Evolutionary conservation across 2,329 filamentous ascomycete genomes (phyloP).

Genomic region (Metarhizium brunneum): DNA sequence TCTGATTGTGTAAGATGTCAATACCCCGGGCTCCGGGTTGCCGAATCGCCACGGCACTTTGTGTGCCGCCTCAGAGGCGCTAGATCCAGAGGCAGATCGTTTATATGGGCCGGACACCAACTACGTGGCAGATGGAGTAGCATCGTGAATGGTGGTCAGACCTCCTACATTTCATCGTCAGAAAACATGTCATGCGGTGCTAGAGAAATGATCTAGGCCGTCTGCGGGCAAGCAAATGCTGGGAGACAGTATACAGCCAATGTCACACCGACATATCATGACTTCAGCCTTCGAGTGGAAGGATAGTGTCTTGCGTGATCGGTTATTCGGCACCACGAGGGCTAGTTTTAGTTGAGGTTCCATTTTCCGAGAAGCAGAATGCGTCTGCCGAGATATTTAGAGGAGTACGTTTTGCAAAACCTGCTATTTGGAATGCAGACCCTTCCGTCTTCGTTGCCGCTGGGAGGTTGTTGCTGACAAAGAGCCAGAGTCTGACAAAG

Average conservation of each 20-base stretch:
- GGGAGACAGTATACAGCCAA: background rate
- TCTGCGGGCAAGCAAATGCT: background rate
- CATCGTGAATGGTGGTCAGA: background rate
- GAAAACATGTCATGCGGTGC: background rate
- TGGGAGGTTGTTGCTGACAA: too few species aligned
- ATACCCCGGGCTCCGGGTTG: background rate
- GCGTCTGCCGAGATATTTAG: too few species aligned
- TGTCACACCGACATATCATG: background rate
- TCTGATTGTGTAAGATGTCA: background rate
- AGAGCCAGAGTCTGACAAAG: too few species aligned
- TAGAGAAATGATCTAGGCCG: background rate
- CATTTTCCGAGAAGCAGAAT: background rate
- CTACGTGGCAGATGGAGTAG: background rate
- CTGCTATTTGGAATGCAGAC: too few species aligned
- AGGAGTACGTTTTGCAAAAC: too few species aligned
- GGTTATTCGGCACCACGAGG: background rate
- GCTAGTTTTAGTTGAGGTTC: background rate
- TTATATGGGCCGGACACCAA: background rate
- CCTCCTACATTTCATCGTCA: background rate
- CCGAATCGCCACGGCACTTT: background rate
- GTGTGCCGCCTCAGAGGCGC: background rate
- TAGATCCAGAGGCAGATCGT: background rate
- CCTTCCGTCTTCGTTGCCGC: too few species aligned
- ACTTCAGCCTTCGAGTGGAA: background rate
- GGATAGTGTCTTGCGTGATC: background rate